Percentiles rank a stretch among this genome's conserved stretches.
Evolutionary conservation across 805 yeast genomes (phyloP).

Genomic region (Pichia thaimueangensis): DNA sequence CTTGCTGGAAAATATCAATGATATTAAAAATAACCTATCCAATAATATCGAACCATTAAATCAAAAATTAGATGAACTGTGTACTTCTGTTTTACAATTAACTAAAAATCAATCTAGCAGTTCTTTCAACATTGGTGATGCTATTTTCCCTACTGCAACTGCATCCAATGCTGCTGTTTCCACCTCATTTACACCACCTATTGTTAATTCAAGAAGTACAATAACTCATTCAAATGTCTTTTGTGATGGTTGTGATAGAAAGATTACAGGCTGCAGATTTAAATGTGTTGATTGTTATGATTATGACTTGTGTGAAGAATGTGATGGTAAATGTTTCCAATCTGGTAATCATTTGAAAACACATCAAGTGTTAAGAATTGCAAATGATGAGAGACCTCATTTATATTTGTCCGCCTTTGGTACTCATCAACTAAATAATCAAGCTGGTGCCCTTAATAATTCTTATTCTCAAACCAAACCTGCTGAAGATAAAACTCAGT

Average conservation of each 20-base stretch:
- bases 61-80: background rate
- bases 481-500: too few species aligned
- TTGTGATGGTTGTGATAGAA: slow-evolving; percentile 30
- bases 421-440: too few species aligned
- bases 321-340: slow-evolving; percentile 27
- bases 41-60: slow-evolving; percentile 1
- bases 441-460: too few species aligned
- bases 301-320: slow-evolving; percentile 45
- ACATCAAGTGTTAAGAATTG: slow-evolving; percentile 27
- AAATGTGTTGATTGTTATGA: slow-evolving; percentile 47
- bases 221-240: slow-evolving; percentile 18
- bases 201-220: background rate
- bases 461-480: too few species aligned
- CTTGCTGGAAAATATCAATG: slow-evolving; percentile 1
- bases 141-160: background rate
- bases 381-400: slow-evolving; percentile 15
- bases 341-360: slow-evolving; percentile 14
- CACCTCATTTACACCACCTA: slow-evolving; percentile 2
- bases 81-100: background rate
- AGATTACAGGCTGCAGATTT: slow-evolving; percentile 38
- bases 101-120: background rate
- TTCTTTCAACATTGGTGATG: background rate
- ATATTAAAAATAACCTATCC: slow-evolving; percentile 3
- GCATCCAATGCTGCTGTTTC: background rate
- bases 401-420: too few species aligned